Base-by-base conservation (phyloP, 805 yeast genomes). In the Saccharomycopsis babjevae region DNA sequence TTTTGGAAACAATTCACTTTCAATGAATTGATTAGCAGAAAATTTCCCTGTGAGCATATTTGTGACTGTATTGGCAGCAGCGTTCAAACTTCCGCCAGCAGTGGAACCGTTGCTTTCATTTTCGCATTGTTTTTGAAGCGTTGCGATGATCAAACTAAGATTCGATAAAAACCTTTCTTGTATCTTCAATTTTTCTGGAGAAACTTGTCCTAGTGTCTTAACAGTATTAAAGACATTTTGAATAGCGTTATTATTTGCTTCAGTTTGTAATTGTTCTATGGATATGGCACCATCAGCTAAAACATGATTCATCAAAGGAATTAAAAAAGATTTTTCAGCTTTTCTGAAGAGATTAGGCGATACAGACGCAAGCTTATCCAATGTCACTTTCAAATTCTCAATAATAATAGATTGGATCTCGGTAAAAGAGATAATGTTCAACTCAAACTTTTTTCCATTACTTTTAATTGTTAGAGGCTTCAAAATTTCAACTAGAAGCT, bases 1-100 rank as follows among this genome's bases (percentile, higher is more conserved):
- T 54, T 83, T 73, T 1, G 97, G 96, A 70, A 88, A 83, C n/a
- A 91, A 74, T 38, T 82, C 81, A 66, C 83, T 85, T 66, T 93
- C 90, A 61, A 91, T 78, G 32, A 63, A 61, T 25, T 57, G 59
- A 11, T 42, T 36, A n/a, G 61, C 56, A 15, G 56, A 39, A 34
- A 54, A 20, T 16, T 74, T 55, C 79, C 75, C 7, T 73, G 77
- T 1, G 80, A 67, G 39, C 81, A 71, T 18, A 71, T 63, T 1
- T 76, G 71, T 25, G 80, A 70, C 59, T 80, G 75, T 15, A 65
- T 68, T 61, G 88, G 72, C 16, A 85, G 74, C 39, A 72, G 69
- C 42, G 83, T 88, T 68, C 86, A 92, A 3, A 81, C 67, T 39
- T 76, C 71, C 66, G 73, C 62, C 56, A 3, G 28, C 15, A 28